A percentile compares a stretch with the other conserved stretches of the same genome.
phyloP scores from a whole-genome alignment of 2,329 filamentous ascomycete genomes.

The Thermoascus crustaceus region DNA sequence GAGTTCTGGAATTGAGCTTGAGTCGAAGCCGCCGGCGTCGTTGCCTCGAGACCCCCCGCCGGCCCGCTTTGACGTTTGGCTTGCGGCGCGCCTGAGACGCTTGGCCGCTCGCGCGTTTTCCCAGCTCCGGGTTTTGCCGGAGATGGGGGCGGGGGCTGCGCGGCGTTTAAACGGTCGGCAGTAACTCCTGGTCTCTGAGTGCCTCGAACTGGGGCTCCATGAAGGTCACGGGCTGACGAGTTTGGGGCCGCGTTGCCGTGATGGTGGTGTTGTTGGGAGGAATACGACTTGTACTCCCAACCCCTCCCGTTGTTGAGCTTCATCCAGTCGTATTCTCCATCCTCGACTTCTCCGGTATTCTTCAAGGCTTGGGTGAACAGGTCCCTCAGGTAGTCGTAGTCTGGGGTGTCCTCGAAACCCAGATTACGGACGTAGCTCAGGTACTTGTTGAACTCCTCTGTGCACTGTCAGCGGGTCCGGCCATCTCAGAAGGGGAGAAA shows the following conservation, averaged over 20 bases:
- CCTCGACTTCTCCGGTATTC: slow-evolving; percentile 87
- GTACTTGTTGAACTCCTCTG: slow-evolving; percentile 95
- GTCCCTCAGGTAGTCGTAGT: slow-evolving; percentile 95
- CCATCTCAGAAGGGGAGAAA: slow-evolving; percentile 4
- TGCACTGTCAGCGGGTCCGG: slow-evolving; percentile 20
- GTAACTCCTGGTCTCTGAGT: slow-evolving; percentile 58
- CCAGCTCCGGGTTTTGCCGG: slow-evolving; percentile 69
- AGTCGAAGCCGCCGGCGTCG: slow-evolving; percentile 80
- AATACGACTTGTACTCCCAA: slow-evolving; percentile 72
- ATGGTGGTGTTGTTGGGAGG: slow-evolving; percentile 66
- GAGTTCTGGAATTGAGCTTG: slow-evolving; percentile 96
- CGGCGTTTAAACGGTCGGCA: slow-evolving; percentile 85
- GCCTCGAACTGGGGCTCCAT: slow-evolving; percentile 57
- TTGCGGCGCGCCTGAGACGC: slow-evolving; percentile 63
- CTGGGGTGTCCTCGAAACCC: slow-evolving; percentile 94
- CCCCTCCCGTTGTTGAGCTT: slow-evolving; percentile 90
- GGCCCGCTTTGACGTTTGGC: slow-evolving; percentile 63
- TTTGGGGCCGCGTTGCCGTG: slow-evolving; percentile 71
- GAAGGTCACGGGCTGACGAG: slow-evolving; percentile 75
- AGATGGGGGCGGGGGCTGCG: slow-evolving; percentile 80
- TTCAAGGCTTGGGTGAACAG: slow-evolving; percentile 94
- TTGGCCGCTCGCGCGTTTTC: slow-evolving; percentile 66
- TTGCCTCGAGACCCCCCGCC: slow-evolving; percentile 51
- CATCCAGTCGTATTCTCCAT: slow-evolving; percentile 99
- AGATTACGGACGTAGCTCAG: slow-evolving; percentile 95